A percentile compares a stretch with the other conserved stretches of the same genome.
phyloP scores from a whole-genome alignment of 352 stramenopile species.

The Globisporangium spinosum region DNA sequence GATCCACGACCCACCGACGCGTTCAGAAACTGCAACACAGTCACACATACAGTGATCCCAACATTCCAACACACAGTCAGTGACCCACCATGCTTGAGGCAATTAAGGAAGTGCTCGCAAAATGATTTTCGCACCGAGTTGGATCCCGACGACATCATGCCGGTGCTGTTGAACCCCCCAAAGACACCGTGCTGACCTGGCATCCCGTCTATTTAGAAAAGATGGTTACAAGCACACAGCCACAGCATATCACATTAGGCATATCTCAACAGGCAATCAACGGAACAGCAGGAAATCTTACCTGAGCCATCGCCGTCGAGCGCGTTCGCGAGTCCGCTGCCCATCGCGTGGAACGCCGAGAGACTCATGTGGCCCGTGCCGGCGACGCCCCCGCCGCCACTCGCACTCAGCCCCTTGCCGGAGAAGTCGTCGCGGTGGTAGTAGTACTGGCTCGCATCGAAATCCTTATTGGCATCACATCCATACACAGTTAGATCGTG shows the following conservation, averaged over 20 bases:
- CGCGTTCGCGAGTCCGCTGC: constrained; percentile 23
- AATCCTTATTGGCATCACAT: constrained; percentile 40
- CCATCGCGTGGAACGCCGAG: constrained; percentile 54
- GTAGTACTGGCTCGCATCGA: constrained; percentile 87
- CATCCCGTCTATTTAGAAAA: constrained; percentile 3
- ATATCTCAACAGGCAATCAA: not conserved
- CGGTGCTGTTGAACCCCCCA: constrained; percentile 39
- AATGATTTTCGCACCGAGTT: constrained; percentile 36
- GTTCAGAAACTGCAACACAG: constrained; percentile 48
- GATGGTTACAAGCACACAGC: not conserved
- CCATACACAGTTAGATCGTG: not conserved
- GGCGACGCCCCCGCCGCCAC: constrained; percentile 22
- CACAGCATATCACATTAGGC: not conserved
- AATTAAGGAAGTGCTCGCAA: not conserved
- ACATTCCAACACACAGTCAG: not conserved
- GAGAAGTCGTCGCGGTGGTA: constrained; percentile 80
- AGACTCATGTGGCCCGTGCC: constrained; percentile 35
- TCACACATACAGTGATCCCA: not conserved
- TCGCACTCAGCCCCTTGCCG: constrained; percentile 29
- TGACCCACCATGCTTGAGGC: not conserved
- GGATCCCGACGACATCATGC: constrained; percentile 34
- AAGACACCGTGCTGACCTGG: constrained; percentile 27
- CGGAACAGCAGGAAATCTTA: not conserved
- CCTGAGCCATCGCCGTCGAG: constrained; percentile 28
- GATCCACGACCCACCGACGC: constrained; percentile 29